Conservation (phyloP, 129 eudicot genomes). For the Escallonia rubra region DNA sequence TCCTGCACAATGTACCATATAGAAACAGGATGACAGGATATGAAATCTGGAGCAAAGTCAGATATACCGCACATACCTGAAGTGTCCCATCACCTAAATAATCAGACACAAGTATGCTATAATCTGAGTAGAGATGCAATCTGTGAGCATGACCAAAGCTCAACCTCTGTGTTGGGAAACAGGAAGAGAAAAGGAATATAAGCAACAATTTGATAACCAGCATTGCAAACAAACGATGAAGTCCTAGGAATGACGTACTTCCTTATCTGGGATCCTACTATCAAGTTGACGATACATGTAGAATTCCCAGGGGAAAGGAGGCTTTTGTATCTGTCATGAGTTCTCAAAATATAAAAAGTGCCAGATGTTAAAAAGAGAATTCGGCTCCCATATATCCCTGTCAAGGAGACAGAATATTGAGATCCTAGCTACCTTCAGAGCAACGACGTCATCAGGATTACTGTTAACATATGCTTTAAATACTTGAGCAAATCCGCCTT, state of each 20-base stretch:
- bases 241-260: constrained; percentile 46
- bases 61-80: constrained; percentile 39
- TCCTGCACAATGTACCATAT: constrained; percentile 42
- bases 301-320: constrained; percentile 96
- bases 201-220: constrained; percentile 14
- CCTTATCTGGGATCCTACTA: constrained; percentile 56
- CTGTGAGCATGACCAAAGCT: constrained; percentile 84
- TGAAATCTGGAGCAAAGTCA: constrained; percentile 5
- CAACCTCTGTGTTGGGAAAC: constrained; percentile 43
- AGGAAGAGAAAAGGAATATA: constrained; percentile 4
- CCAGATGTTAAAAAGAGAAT: constrained; percentile 5
- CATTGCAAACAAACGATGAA: constrained; percentile 3
- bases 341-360: constrained; percentile 12
- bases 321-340: constrained; percentile 73
- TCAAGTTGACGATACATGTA: constrained; percentile 96
- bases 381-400: neutral
- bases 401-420: neutral
- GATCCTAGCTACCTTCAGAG: constrained; percentile 64
- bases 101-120: constrained; percentile 80
- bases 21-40: neutral
- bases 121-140: constrained; percentile 87
- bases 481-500: constrained; percentile 97
- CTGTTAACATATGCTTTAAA: constrained; percentile 60
- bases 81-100: constrained; percentile 83
- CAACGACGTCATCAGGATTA: constrained; percentile 69